Evolutionary conservation across 1,284 basidiomycete genomes (phyloP), one percentile per base, ranked within the genome.

Genomic region (Amylostereum chailletii): DNA sequence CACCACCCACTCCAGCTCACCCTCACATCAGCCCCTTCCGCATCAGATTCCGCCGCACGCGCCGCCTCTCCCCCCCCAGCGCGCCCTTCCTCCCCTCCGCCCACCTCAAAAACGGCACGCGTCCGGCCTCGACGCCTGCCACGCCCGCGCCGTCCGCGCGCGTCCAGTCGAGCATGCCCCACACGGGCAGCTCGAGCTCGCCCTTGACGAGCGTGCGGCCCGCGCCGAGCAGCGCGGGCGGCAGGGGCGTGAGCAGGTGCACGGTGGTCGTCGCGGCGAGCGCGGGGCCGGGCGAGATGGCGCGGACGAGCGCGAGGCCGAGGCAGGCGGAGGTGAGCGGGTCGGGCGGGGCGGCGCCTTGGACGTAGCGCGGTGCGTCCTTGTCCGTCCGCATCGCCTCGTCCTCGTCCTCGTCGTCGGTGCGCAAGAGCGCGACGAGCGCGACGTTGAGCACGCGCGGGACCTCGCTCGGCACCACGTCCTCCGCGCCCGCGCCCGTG

Each of bases 11-110:
- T 34, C 39, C 45, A 45, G 34, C 34, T 32, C 9, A 38, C 42
- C 42, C 31, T 57, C 66, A 83, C 71, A 81, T 75, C 70, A 90
- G 84, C 8, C 78, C 81, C 58, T 78, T 81, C 37, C 93, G 74
- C 90, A 94, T 93, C 60, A 97, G 64, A 69, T 96, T 96, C 62
- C 92, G 74, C 62, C 94, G 76, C 44, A 92, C 81, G 42, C 83
- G 70, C 58, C 86, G 73, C 58, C 76, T 80, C 53, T 86, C 86
- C 5, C 74, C 80, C 3, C 91, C 88, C 10, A 81, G 62, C 3
- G 65, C 55, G 4, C 75, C 74, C 57, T 26, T 30, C 6, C 76
- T 78, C 0, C 83, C 83, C 83, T 68, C 57, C 1, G 61, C 51
- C 0, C 86, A 90, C 55, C 86, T 83, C 58, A 97, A 67, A 68